These are phyloP conservation scores for Pittosporum tobira DNA, from an alignment of 129 eudicot genomes.

Conservation along the genomic window DNA sequence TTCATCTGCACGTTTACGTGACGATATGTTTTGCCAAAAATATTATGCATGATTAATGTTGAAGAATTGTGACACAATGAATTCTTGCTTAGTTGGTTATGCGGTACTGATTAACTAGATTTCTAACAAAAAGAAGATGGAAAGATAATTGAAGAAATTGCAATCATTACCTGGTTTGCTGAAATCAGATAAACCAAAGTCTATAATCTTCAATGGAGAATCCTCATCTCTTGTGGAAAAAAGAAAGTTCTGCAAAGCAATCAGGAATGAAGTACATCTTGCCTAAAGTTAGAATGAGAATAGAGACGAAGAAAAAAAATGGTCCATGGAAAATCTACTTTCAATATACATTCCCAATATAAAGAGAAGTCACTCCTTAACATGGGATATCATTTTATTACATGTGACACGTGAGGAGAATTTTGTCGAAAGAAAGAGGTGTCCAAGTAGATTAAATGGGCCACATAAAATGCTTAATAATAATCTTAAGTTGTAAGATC, in stretches of 20 bases:
- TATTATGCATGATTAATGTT: neutral
- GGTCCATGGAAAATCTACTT: neutral
- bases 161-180: constrained; percentile 65
- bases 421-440: too few relatives aligned
- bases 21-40: neutral
- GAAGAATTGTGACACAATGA: neutral
- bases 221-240: constrained; percentile 80
- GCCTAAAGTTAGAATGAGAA: constrained; percentile 1
- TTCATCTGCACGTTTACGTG: constrained; percentile 55
- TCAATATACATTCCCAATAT: too few relatives aligned
- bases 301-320: neutral
- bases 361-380: too few relatives aligned
- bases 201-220: constrained; percentile 76
- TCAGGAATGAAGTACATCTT: constrained; percentile 5
- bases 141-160: neutral
- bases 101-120: too few relatives aligned
- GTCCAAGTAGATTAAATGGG: too few relatives aligned
- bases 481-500: neutral
- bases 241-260: constrained; percentile 73
- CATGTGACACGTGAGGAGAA: too few relatives aligned
- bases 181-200: constrained; percentile 89
- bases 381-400: too few relatives aligned
- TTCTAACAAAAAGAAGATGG: too few relatives aligned
- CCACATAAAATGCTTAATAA: too few relatives aligned
- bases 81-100: too few relatives aligned